Evolutionary conservation across 1,284 basidiomycete genomes (phyloP), one percentile per base, ranked within the genome.

Genomic region (Boletus holoroseus): DNA sequence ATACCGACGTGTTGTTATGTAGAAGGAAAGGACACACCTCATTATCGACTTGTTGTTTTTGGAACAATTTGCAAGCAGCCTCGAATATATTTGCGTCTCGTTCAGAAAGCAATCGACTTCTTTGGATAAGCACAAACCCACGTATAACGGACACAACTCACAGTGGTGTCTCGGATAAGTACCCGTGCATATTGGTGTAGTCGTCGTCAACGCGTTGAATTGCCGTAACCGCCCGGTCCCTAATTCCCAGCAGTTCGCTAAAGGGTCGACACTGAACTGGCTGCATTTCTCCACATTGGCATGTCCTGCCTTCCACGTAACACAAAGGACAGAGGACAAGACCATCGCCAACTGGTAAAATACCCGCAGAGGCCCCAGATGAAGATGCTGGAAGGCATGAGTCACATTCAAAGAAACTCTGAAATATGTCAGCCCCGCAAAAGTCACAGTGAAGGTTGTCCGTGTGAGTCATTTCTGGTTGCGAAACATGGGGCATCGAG

Each of bases 361-460:
- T 51, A 16, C 47, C 49, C n/a, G 35, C 43, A 13, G 55, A 58
- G 24, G 47, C 34, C 28, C 26, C 26, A 16, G 56, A 48, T 30
- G 62, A 51, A 24, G 55, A 44, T 9, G 49, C 28, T 16, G 60
- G 55, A 55, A 56, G 55, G 45, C 83, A 84, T 0, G 58, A 49
- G 6, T 62, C 58, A 60, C 87, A 90, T 61, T 85, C 81, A 55
- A 90, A 85, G 62, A 82, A 88, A 54, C 83, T 82, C 57, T 87
- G 82, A 58, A 89, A 90, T 50, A 90, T 78, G 59, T 90, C 87
- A 2, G 76, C 77, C 12, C 79, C 81, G 58, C 87, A 90, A 63
- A 85, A 88, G 62, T 90, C 86, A 60, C 88, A 90, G 1, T 67
- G 65, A n/a, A 81, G 62, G 30, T 69, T 47, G 52, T 67, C 59